phyloP scores from a whole-genome alignment of 306 rosid genomes.

The Trifolium pratense region DNA sequence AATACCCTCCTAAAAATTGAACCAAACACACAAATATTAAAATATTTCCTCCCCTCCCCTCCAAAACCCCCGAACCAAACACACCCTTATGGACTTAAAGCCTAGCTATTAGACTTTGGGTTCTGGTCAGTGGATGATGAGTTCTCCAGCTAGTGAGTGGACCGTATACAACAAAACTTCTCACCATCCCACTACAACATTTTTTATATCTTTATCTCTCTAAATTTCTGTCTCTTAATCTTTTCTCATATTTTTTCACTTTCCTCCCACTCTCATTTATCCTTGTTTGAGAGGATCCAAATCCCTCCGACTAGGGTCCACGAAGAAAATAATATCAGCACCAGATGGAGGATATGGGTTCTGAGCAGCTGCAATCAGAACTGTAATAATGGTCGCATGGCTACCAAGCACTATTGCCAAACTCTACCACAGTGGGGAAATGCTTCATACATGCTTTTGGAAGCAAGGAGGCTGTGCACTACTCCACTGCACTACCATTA shows the following conservation, averaged over 20 bases:
- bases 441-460: conserved; percentile 6
- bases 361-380: background rate
- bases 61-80: no score
- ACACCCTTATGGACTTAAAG: background rate
- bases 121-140: conserved; percentile 18
- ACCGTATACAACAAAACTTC: background rate
- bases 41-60: no score
- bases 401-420: background rate
- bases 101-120: conserved; percentile 19
- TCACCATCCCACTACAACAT: background rate
- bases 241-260: background rate
- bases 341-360: conserved; percentile 10
- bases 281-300: background rate
- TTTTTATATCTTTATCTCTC: background rate
- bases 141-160: background rate
- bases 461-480: conserved; percentile 19
- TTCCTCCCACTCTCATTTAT: background rate
- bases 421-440: conserved; percentile 1
- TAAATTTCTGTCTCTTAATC: background rate
- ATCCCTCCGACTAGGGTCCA: conserved; percentile 1
- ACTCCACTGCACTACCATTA: conserved; percentile 7
- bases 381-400: background rate
- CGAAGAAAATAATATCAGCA: background rate
- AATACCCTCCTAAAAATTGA: no score
- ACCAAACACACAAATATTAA: no score